Conservation (phyloP, 106 monocot genomes). For the Apostasia ramifera region DNA sequence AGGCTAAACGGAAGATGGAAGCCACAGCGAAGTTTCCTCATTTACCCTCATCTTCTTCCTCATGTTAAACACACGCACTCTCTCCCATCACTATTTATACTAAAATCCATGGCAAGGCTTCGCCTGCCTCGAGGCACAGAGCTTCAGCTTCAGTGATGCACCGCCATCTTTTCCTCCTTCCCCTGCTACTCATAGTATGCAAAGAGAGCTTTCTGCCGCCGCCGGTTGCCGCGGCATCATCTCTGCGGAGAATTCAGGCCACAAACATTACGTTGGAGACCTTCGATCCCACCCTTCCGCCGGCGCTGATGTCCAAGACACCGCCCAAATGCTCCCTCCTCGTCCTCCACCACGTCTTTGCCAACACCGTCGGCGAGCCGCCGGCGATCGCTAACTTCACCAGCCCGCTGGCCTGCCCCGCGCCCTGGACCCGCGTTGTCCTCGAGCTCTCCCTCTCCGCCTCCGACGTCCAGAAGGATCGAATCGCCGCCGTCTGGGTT, state of each 20-base stretch:
- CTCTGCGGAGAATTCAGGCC: neutral
- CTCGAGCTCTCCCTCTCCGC: conserved; percentile 26
- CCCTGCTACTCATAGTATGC: conserved; percentile 30
- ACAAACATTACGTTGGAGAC: conserved; percentile 31
- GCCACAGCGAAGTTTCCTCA: neutral
- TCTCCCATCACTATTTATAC: conserved; percentile 4
- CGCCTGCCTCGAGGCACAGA: too few species aligned
- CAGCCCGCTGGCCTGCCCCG: conserved; percentile 17
- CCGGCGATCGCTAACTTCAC: conserved; percentile 29
- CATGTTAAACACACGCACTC: conserved; percentile 1
- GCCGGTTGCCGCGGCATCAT: conserved; percentile 5
- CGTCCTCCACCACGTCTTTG: conserved; percentile 41
- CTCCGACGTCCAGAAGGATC: neutral
- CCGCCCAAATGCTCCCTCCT: conserved; percentile 33
- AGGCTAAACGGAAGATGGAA: neutral
- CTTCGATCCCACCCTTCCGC: conserved; percentile 33
- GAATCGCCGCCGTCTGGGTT: conserved; percentile 38
- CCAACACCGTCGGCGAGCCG: conserved; percentile 22
- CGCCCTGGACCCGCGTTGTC: conserved; percentile 27
- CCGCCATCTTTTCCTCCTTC: conserved; percentile 2
- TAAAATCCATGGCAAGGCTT: neutral
- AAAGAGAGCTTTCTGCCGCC: conserved; percentile 35
- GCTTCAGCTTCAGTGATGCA: neutral
- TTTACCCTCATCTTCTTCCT: neutral
- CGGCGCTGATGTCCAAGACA: conserved; percentile 9